phyloP scores from a whole-genome alignment of 148 eudicot genomes.

The Gaultheria prostrata region DNA sequence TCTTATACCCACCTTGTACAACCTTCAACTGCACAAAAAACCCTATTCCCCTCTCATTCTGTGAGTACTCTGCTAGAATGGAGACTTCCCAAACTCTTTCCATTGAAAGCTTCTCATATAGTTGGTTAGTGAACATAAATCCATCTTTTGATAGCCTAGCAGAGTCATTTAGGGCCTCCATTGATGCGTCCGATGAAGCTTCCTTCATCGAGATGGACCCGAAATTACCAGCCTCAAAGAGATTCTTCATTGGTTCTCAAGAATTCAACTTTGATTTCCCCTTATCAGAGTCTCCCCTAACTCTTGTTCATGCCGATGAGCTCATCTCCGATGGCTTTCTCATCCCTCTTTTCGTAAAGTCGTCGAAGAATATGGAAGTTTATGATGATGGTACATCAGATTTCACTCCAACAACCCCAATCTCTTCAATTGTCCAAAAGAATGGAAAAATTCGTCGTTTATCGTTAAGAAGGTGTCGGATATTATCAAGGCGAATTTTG shows the following conservation, averaged over 20 bases:
- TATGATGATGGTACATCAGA: slow-evolving; percentile 26
- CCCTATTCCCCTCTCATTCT: not conserved
- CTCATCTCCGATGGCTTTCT: slow-evolving; percentile 65
- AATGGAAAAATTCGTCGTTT: slow-evolving; percentile 40
- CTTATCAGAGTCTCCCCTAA: slow-evolving; percentile 30
- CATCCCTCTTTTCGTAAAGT: slow-evolving; percentile 39
- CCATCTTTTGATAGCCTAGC: slow-evolving; percentile 60
- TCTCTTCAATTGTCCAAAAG: slow-evolving; percentile 17
- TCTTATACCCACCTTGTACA: slow-evolving; percentile 3
- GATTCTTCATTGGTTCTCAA: slow-evolving; percentile 49
- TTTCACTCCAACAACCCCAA: slow-evolving; percentile 22
- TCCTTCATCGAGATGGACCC: slow-evolving; percentile 94
- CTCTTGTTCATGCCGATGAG: slow-evolving; percentile 64
- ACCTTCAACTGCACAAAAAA: not conserved
- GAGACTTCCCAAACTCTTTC: slow-evolving; percentile 60
- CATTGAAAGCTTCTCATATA: slow-evolving; percentile 79
- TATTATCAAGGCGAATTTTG: slow-evolving; percentile 51
- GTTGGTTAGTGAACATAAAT: slow-evolving; percentile 70
- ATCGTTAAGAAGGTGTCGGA: slow-evolving; percentile 55
- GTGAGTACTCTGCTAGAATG: slow-evolving; percentile 22
- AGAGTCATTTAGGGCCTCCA: slow-evolving; percentile 51
- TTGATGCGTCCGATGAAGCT: slow-evolving; percentile 55
- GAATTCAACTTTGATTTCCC: slow-evolving; percentile 61
- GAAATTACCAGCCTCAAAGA: slow-evolving; percentile 63
- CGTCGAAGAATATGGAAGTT: slow-evolving; percentile 27